phyloP scores from a whole-genome alignment of 2,329 filamentous ascomycete genomes.

The Domatiomyces globalis region DNA sequence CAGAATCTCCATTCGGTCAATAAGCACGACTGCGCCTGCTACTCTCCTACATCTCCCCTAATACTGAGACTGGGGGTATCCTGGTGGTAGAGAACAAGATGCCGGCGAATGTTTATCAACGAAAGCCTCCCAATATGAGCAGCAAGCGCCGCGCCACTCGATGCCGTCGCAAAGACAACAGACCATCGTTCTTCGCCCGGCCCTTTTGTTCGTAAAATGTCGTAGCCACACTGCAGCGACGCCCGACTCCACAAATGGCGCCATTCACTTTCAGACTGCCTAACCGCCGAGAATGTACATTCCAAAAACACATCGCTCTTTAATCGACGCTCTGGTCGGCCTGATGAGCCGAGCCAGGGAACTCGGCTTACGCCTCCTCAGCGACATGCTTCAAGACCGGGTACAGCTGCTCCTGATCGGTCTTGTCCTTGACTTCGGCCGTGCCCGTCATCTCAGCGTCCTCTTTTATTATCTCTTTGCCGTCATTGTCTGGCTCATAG shows the following conservation, averaged over 20 bases:
- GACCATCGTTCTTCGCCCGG: not conserved
- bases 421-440: conserved; percentile 16
- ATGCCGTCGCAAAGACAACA: not conserved
- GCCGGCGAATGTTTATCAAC: not conserved
- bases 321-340: not conserved
- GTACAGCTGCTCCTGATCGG: conserved; percentile 18
- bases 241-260: not conserved
- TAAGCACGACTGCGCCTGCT: too few relatives aligned
- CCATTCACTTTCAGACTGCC: not conserved
- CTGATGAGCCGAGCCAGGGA: too few relatives aligned
- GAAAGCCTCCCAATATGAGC: not conserved
- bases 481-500: conserved; percentile 24
- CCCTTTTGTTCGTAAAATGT: not conserved
- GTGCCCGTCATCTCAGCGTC: conserved; percentile 33
- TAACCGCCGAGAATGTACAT: not conserved
- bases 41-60: too few relatives aligned
- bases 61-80: not conserved
- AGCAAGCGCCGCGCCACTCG: not conserved
- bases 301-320: not conserved
- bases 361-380: conserved; percentile 6
- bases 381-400: conserved; percentile 17
- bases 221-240: not conserved
- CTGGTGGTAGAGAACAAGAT: not conserved
- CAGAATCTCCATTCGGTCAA: too few relatives aligned
- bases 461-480: conserved; percentile 19